phyloP scores from a whole-genome alignment of 768 basidiomycete species.

The Filobasidium wieringae region DNA sequence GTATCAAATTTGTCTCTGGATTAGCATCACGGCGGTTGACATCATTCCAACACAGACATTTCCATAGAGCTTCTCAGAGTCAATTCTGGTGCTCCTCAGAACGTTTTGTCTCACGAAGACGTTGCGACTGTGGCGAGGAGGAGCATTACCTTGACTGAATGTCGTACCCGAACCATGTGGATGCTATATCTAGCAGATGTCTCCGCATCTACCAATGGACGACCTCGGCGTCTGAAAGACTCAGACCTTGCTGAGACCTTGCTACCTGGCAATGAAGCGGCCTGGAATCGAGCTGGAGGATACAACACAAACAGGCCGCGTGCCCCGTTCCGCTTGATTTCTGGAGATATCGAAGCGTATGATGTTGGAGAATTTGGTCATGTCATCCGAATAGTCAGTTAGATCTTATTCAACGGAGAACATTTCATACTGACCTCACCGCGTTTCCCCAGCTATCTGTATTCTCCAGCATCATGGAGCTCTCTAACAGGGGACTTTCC shows the following conservation, averaged over 20 bases:
- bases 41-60: not conserved
- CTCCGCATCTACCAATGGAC: conserved; percentile 19
- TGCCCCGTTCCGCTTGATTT: not conserved
- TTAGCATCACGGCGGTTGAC: not conserved
- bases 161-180: conserved; percentile 31
- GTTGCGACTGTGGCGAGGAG: not conserved
- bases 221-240: conserved; percentile 2
- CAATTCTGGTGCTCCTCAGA: not conserved
- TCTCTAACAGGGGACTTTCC: conserved; percentile 16
- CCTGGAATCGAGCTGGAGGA: conserved; percentile 25
- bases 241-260: conserved; percentile 1
- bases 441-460: conserved; percentile 21
- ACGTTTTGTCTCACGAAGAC: not conserved
- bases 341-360: not conserved
- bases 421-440: not conserved
- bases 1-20: not conserved
- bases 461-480: conserved; percentile 30
- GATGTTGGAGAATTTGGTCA: conserved; percentile 35
- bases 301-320: not conserved
- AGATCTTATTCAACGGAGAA: not conserved
- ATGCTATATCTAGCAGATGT: conserved; percentile 29
- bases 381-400: conserved; percentile 33
- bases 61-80: conserved; percentile 1
- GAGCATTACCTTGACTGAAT: conserved; percentile 22
- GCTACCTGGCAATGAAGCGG: conserved; percentile 27